Evolutionary conservation across 2,329 filamentous ascomycete species (phyloP), one percentile per base, ranked within the genome.

Genomic region (Epichloe typhina): DNA sequence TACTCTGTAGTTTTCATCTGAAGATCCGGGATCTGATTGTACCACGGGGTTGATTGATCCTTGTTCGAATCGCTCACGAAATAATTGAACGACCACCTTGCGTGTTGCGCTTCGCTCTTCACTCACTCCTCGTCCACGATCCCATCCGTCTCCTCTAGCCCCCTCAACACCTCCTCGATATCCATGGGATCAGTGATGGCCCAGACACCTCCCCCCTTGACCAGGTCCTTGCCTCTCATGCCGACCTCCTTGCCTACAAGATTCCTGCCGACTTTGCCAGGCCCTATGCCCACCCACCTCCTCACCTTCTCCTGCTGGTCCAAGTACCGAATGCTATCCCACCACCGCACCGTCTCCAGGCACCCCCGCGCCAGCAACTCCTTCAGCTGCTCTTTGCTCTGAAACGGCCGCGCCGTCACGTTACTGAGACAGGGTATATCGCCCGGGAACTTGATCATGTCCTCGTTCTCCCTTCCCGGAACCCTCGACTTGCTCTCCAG

Each of bases 241-340:
- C 89, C 90, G 3, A 96, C 90, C 68, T 96, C 91, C 68, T 96
- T 96, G 12, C 90, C 89, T 1, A 97, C 90, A 7, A 97, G 73
- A 64, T 96, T 96, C 52, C 90, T 77, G 1, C 91, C 91, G 2
- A 97, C 91, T 65, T 95, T 95, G 5, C 91, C 91, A 0, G 91
- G 91, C 0, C 91, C 91, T 55, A 97, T 88, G 42, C 91, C 91
- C 47, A 97, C 78, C 85, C 91, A 96, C 51, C 90, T 75, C 59
- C 83, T 76, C 17, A 95, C 86, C 55, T 83, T 83, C 61, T 84
- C 79, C 59, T 93, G 82, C 63, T 93, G 83, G 64, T 96, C 88
- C 47, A 96, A 71, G 62, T 94, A 95, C 57, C 81, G 82, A 60
- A 97, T 90, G 60, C 87, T 93, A 58, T 94, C 88, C 83, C 90